Conservation (phyloP, 1,284 basidiomycete genomes). For the Rhodotorula sp. region DNA sequence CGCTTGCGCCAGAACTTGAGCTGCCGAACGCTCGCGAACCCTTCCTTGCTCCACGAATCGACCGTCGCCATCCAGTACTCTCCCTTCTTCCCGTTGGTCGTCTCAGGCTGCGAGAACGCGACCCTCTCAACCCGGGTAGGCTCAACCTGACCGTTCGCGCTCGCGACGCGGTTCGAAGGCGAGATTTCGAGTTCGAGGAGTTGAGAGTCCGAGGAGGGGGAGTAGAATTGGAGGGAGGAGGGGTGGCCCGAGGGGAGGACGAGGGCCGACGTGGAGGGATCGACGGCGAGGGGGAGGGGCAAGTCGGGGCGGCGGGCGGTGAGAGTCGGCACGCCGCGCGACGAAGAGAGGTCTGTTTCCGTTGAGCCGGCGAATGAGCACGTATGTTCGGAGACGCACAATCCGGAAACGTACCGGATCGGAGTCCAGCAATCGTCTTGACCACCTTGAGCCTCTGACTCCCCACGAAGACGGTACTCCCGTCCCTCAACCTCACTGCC, state of each 20-base stretch:
- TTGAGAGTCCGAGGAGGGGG: constrained; percentile 67
- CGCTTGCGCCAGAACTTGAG: constrained; percentile 85
- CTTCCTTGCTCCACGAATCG: constrained; percentile 66
- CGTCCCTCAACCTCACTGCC: constrained; percentile 77
- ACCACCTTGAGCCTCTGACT: constrained; percentile 68
- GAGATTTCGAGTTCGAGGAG: constrained; percentile 87
- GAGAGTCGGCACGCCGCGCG: constrained; percentile 22
- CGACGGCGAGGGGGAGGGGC: constrained; percentile 64
- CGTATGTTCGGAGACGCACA: too few relatives aligned
- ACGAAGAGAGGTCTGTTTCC: constrained; percentile 36
- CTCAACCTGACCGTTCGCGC: constrained; percentile 70
- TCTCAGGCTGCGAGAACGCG: constrained; percentile 59
- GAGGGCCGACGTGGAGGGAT: constrained; percentile 61
- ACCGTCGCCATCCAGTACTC: constrained; percentile 84
- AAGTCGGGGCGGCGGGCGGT: constrained; percentile 2
- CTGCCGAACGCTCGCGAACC: constrained; percentile 62
- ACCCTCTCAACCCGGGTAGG: constrained; percentile 72
- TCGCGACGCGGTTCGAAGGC: constrained; percentile 85
- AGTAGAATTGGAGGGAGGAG: constrained; percentile 88
- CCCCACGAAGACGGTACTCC: constrained; percentile 74
- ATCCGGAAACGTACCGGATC: constrained; percentile 66
- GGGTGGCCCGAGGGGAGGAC: constrained; percentile 91
- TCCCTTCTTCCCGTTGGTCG: constrained; percentile 48
- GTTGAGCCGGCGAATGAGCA: neutral
- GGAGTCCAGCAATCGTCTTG: constrained; percentile 74